Conservation (phyloP, 495 filamentous ascomycete genomes). For the Penicillium coprophilum region DNA sequence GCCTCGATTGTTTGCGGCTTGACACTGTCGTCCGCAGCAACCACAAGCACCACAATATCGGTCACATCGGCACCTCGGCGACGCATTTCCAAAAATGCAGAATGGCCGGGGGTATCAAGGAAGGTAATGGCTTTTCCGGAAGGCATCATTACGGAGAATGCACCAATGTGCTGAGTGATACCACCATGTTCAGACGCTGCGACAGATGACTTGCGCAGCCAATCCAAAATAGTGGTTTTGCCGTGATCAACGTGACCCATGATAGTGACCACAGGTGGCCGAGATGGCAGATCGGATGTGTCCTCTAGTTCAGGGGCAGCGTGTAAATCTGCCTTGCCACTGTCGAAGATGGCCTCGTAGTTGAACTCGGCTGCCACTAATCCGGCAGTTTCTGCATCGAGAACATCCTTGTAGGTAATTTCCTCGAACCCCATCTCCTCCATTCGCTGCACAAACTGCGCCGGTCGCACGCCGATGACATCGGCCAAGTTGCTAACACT, state of each 20-base stretch:
- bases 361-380: slow-evolving; percentile 91
- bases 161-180: slow-evolving; percentile 98
- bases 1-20: slow-evolving; percentile 97
- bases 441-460: slow-evolving; percentile 73
- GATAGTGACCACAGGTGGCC: slow-evolving; percentile 96
- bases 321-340: slow-evolving; percentile 65
- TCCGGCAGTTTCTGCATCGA: slow-evolving; percentile 87
- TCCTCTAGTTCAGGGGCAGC: slow-evolving; percentile 71
- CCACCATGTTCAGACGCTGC: slow-evolving; percentile 90
- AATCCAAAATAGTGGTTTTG: slow-evolving; percentile 96
- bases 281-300: slow-evolving; percentile 61
- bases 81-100: slow-evolving; percentile 93
- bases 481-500: slow-evolving; percentile 81
- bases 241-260: slow-evolving; percentile 99
- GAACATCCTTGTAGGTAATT: slow-evolving; percentile 71
- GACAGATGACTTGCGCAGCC: slow-evolving; percentile 87
- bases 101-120: slow-evolving; percentile 95
- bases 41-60: slow-evolving; percentile 94
- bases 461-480: slow-evolving; percentile 67
- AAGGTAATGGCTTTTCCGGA: slow-evolving; percentile 89
- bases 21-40: slow-evolving; percentile 96
- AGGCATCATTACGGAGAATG: slow-evolving; percentile 90
- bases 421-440: slow-evolving; percentile 77
- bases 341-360: slow-evolving; percentile 84
- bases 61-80: slow-evolving; percentile 94